Base-by-base conservation (phyloP, 192 early-diverging fungal species). In the Umbelopsis vinacea region DNA sequence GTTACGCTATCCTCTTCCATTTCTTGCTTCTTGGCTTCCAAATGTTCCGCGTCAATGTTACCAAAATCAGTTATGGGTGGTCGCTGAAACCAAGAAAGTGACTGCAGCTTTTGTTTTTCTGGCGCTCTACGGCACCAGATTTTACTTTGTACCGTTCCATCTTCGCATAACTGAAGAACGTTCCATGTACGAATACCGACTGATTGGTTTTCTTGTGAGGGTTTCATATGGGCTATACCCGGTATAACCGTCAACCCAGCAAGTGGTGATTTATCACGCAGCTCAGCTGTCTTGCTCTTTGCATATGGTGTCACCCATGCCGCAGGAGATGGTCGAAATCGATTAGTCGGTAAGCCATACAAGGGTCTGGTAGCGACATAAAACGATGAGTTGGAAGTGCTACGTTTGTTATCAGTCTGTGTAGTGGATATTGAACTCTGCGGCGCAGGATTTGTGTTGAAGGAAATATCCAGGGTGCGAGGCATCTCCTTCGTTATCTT, bases 261-360 rank as follows among this genome's bases (percentile, higher is more conserved):
- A 0, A 63, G 26, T 37, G 57, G 26, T 17, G 57, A 26, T 2
- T 63, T 63, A 1, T 63, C 33, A 5, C 57, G 57, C 4, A 63
- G 26, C 6, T 63, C 15, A 2, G 23, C 33, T 11, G 33, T 19
- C 14, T 63, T 63, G 24, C 33, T 26, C 26, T 10, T 63, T 14
- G 57, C 24, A 19, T 37, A 63, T 5, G 57, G 57, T 63, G 57
- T 37, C 17, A 63, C 57, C 57, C 57, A 63, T 19, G 26, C 57
- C 33, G 33, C 19, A 19, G 23, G 26, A 17, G 57, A 22, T 63
- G 57, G 57, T n/a, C 57, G 33, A 17, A 35, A 63, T 63, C 57
- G 33, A 37, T 26, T 29, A 17, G 57, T 63, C 37, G 57, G 57
- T 4, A 63, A 63, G 17, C 29, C 57, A 37, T 63, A 63, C 6